Percentiles rank a stretch among this genome's conserved stretches.
These are phyloP conservation scores for Phytophthora tubulina DNA, from an alignment of 352 stramenopile genomes.

Conservation along the genomic window DNA sequence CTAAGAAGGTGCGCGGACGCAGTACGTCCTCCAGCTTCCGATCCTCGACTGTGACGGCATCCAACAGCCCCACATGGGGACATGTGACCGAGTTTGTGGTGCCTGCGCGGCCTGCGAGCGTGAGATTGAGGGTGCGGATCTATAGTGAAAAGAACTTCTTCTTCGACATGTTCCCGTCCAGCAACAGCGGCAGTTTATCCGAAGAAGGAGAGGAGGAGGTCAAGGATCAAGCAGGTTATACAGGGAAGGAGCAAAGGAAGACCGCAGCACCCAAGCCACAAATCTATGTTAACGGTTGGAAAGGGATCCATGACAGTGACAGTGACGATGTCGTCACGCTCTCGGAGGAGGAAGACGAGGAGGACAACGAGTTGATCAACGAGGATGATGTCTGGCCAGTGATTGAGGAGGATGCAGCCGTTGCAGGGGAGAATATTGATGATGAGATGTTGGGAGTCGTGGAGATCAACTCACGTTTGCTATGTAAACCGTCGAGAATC, in stretches of 20 bases:
- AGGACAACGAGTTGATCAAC: conserved; percentile 28
- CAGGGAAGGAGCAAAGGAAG: conserved; percentile 20
- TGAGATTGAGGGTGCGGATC: conserved; percentile 55
- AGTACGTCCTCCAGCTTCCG: conserved; percentile 32
- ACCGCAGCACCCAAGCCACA: conserved; percentile 15
- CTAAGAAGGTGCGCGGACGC: conserved; percentile 10
- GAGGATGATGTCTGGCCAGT: conserved; percentile 30
- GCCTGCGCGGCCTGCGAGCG: conserved; percentile 23
- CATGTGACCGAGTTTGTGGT: conserved; percentile 56
- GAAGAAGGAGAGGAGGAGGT: conserved; percentile 19
- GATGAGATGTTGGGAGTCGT: conserved; percentile 68
- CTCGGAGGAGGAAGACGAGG: conserved; percentile 58
- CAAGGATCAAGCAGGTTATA: neutral
- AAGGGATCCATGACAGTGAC: conserved; percentile 48
- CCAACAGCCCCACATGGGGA: conserved; percentile 51
- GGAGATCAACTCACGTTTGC: conserved; percentile 55
- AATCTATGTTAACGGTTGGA: conserved; percentile 22
- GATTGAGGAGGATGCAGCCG: conserved; percentile 21
- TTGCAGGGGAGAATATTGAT: conserved; percentile 9
- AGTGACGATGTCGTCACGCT: conserved; percentile 63
- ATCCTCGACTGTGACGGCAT: conserved; percentile 48
- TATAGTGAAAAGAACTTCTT: conserved; percentile 86
- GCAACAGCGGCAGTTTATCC: conserved; percentile 19
- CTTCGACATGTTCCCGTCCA: conserved; percentile 86
- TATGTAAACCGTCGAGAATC: conserved; percentile 43